Conservation (phyloP, 305 asterid genomes). For the Fraxinus dipetala region DNA sequence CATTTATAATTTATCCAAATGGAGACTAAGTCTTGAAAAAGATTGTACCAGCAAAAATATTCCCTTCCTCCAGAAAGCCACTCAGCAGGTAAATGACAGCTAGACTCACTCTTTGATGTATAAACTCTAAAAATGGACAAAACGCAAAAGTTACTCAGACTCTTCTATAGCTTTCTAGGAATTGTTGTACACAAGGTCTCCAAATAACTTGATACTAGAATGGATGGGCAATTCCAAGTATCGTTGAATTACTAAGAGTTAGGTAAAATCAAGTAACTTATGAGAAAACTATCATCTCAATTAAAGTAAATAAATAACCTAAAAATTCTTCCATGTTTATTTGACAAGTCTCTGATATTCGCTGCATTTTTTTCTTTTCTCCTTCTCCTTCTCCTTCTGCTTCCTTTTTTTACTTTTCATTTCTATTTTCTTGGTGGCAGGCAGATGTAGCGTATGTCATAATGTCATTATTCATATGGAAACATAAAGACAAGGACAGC, state of each 20-base stretch:
- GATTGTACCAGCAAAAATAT: not conserved
- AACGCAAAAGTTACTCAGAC: not conserved
- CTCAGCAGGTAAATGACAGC: not conserved
- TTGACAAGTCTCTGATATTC: not conserved
- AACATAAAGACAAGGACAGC: slow-evolving; percentile 12
- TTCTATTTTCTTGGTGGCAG: not conserved
- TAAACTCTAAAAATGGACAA: not conserved
- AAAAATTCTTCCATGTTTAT: not conserved
- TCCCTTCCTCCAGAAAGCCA: not conserved
- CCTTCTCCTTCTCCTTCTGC: not conserved
- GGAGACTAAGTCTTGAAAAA: not conserved
- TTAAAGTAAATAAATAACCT: not conserved
- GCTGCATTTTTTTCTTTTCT: not conserved
- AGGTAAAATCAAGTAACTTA: not conserved
- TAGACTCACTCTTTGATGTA: not conserved
- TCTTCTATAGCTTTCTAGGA: slow-evolving; percentile 2
- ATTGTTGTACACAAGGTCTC: not conserved
- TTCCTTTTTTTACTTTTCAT: not conserved
- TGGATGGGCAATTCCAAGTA: not conserved
- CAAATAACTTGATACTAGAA: not conserved
- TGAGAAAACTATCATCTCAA: not conserved
- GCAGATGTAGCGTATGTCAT: slow-evolving; percentile 4
- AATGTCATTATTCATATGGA: not conserved
- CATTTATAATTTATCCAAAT: not conserved
- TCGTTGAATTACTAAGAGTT: not conserved